Evolutionary conservation across 805 yeast species (phyloP), one percentile per base, ranked within the genome.

Genomic region (Saccharomycopsis schoenii): DNA sequence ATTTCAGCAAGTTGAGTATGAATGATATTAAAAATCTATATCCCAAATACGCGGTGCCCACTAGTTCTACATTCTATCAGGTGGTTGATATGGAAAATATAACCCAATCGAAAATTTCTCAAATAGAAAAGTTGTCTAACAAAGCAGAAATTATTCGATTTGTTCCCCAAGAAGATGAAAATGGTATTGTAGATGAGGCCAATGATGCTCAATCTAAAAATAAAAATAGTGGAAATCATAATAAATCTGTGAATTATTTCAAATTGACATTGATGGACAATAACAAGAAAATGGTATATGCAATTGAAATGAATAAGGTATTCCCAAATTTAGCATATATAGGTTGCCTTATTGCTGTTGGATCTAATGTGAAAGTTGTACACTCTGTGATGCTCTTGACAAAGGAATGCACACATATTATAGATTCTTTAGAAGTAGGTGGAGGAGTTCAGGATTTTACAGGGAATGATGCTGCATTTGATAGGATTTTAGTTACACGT

Each of bases 61-160:
- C 52, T 21, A 47, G 25, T 14, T 47, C 52, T 4, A 47, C 21
- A 47, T 47, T 47, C 34, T 47, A 47, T 47, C 84, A 83, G 68
- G 78, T 88, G 1, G 74, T 84, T 1, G 80, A 80, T 64, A 68
- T 85, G 0, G 78, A 77, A 65, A 84, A 86, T 71, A 73, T 81
- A 0, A 74, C 85, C 5, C 74, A 71, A 37, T 81, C 90, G 0
- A 72, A 74, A 21, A 68, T 80, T 25, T 70, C 74, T 14, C 83
- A 82, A 64, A 67, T 84, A 2, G 93, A 86, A 63, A 79, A 77
- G 6, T 73, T 87, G 70, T 73, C 72, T 25, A 77, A 77, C 66
- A 82, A 83, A 1, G 82, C 80, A 63, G 77, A 75, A n/a, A 84
- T 81, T 1, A 81, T 83, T 81, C 1, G 92, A 85, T 70, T 71